Conservation (phyloP, 2,329 filamentous ascomycete genomes). For the Paraphoma chrysanthemicola region DNA sequence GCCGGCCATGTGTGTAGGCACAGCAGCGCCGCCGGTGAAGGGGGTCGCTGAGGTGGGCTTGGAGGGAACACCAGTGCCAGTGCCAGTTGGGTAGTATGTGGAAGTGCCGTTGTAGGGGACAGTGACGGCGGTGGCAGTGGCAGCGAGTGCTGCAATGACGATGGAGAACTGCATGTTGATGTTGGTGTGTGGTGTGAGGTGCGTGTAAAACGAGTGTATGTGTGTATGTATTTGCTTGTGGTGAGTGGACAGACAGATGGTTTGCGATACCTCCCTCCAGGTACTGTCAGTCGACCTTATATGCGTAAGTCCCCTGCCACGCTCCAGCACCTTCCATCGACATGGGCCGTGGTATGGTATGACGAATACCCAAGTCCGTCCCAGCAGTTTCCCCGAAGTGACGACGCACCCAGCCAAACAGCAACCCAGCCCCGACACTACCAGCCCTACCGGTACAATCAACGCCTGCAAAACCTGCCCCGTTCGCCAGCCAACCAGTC, state of each 20-base stretch:
- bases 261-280: not conserved
- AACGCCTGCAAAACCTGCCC: not conserved
- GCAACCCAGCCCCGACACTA: not conserved
- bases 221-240: not conserved
- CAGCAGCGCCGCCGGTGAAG: conserved; percentile 36
- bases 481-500: not conserved
- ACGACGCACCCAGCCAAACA: not conserved
- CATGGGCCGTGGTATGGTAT: not conserved
- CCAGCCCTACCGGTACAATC: not conserved
- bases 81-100: conserved; percentile 33
- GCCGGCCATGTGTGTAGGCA: conserved; percentile 26
- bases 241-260: not conserved
- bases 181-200: conserved; percentile 8
- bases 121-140: conserved; percentile 34
- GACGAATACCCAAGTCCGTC: not conserved
- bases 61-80: conserved; percentile 18
- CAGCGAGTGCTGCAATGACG: conserved; percentile 30
- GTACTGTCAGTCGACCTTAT: not conserved
- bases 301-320: not conserved
- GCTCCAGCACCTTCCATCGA: not conserved
- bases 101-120: conserved; percentile 32
- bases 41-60: conserved; percentile 25
- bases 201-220: not conserved
- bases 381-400: not conserved
- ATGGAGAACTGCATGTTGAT: conserved; percentile 41